A percentile compares a stretch with the other conserved stretches of the same genome.
Evolutionary conservation across 805 yeast species (phyloP).

Genomic region (Ogataea populi-albae): DNA sequence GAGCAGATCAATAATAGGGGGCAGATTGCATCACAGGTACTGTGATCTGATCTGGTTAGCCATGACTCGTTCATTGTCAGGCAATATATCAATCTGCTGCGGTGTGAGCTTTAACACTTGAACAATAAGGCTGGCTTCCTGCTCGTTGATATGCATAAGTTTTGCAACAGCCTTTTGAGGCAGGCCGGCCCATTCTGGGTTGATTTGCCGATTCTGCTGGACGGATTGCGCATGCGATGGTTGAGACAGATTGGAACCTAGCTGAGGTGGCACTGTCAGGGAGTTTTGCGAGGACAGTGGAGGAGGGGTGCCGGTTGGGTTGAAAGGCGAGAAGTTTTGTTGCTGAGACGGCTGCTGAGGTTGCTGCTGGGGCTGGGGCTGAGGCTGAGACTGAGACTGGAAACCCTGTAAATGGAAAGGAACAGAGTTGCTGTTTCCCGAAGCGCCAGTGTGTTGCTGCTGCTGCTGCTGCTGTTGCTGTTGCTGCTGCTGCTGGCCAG

Average conservation of each 20-base stretch:
- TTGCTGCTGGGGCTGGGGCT: constrained; percentile 4
- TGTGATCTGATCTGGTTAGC: constrained; percentile 54
- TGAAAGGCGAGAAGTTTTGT: constrained; percentile 19
- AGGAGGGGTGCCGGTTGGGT: constrained; percentile 16
- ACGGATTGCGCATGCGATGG: constrained; percentile 8
- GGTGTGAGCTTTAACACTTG: constrained; percentile 51
- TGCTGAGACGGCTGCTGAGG: constrained; percentile 6
- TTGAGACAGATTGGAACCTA: constrained; percentile 13
- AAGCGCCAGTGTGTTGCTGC: constrained; percentile 13
- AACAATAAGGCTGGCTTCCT: constrained; percentile 56
- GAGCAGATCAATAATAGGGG: constrained; percentile 10
- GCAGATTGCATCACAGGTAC: constrained; percentile 35
- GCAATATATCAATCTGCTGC: constrained; percentile 48
- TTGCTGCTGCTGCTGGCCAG: constrained; percentile 20
- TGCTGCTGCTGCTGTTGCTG: constrained; percentile 9
- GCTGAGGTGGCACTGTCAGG: constrained; percentile 15
- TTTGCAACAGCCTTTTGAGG: constrained; percentile 49
- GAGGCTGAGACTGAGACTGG: no score
- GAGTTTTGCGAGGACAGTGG: constrained; percentile 19
- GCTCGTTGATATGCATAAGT: constrained; percentile 48
- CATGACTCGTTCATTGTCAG: constrained; percentile 52
- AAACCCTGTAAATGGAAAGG: no score
- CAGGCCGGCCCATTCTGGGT: constrained; percentile 46
- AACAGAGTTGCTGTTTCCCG: constrained; percentile 4
- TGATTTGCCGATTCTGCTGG: constrained; percentile 12